Conservation (phyloP, 176 grass and related monocot genomes). For the Carex scoparia region DNA sequence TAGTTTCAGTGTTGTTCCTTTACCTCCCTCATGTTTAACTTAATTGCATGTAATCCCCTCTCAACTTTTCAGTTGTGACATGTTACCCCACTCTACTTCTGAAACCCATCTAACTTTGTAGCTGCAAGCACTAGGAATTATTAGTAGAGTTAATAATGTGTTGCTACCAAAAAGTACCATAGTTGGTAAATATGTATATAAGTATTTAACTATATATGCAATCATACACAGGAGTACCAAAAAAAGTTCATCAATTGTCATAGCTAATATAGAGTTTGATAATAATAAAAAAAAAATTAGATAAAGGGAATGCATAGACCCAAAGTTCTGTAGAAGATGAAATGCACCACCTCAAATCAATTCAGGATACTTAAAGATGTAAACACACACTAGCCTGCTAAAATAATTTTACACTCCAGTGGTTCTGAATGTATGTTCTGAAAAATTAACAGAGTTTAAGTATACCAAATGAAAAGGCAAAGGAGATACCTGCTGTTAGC, state of each 20-base stretch:
- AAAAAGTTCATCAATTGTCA: neutral
- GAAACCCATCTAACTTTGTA: neutral
- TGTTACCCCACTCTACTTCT: neutral
- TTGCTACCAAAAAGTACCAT: neutral
- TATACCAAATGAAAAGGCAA: neutral
- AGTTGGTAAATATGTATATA: neutral
- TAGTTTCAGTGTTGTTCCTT: conserved; percentile 14
- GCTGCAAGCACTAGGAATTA: neutral
- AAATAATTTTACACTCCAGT: neutral
- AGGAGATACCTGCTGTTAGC: neutral
- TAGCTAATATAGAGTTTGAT: neutral
- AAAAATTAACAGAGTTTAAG: neutral
- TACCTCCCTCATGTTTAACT: neutral
- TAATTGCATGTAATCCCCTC: neutral
- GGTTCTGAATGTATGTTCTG: neutral
- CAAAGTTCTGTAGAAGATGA: neutral
- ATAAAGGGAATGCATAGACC: neutral
- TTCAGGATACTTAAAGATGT: neutral
- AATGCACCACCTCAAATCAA: neutral
- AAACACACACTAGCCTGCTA: neutral
- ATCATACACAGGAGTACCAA: neutral
- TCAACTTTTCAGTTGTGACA: neutral
- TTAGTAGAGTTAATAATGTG: neutral
- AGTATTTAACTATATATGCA: neutral
- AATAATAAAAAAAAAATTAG: neutral